phyloP scores from a whole-genome alignment of 1,284 basidiomycete species.

The Austroboletus niveus region DNA sequence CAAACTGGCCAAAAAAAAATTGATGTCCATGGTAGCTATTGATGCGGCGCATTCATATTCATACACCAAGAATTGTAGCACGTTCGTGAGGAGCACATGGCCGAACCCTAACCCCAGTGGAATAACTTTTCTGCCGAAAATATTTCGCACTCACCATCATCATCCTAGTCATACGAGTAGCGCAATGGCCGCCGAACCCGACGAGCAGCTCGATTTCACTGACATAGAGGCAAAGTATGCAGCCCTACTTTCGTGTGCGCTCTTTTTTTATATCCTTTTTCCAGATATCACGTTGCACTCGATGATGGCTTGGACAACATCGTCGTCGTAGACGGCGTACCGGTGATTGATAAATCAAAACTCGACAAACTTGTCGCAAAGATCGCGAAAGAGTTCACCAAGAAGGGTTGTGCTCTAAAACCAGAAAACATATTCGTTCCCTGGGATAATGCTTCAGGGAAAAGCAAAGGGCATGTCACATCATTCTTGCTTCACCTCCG shows the following conservation, averaged over 20 bases:
- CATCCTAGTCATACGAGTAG: no score
- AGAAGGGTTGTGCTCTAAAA: constrained; percentile 77
- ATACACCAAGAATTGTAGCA: not conserved
- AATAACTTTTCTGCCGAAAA: not conserved
- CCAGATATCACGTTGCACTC: constrained; percentile 78
- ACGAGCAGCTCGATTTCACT: constrained; percentile 85
- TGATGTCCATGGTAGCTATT: not conserved
- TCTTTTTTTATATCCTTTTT: constrained; percentile 11
- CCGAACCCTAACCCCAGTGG: constrained; percentile 4
- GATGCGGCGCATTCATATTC: not conserved
- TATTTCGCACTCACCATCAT: not conserved
- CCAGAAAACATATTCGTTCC: constrained; percentile 78
- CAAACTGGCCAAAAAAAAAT: constrained; percentile 2
- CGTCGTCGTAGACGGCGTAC: constrained; percentile 84
- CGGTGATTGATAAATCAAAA: constrained; percentile 82
- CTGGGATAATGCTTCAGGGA: constrained; percentile 76
- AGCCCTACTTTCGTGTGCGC: not conserved
- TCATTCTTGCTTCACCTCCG: not conserved
- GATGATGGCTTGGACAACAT: constrained; percentile 87
- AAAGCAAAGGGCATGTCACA: constrained; percentile 79
- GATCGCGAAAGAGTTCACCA: constrained; percentile 80
- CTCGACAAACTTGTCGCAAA: constrained; percentile 75
- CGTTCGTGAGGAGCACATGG: constrained; percentile 4
- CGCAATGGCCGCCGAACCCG: constrained; percentile 34
- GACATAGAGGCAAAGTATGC: constrained; percentile 92